These are phyloP conservation scores for Xylaria polymorpha DNA, from an alignment of 2,329 filamentous ascomycete species.

Conservation along the genomic window DNA sequence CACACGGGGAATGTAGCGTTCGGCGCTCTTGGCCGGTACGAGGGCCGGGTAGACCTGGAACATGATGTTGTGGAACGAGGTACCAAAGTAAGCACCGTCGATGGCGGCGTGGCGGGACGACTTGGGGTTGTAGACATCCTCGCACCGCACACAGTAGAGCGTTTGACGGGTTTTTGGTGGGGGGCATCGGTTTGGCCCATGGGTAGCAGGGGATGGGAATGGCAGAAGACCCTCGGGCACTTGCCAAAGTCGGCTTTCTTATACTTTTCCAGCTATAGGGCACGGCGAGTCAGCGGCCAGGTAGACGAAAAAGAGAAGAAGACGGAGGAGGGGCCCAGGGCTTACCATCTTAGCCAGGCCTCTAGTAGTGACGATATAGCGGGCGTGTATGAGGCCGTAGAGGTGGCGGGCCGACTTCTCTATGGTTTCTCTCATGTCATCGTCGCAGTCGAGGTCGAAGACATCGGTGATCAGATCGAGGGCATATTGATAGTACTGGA, in stretches of 20 bases:
- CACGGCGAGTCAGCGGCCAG: conserved; percentile 28
- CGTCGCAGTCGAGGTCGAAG: conserved; percentile 98
- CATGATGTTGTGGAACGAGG: conserved; percentile 98
- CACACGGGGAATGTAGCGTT: conserved; percentile 88
- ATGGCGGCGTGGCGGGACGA: conserved; percentile 92
- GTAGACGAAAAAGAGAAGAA: background rate
- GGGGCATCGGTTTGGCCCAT: conserved; percentile 94
- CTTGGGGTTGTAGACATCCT: conserved; percentile 99
- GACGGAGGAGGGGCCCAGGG: background rate
- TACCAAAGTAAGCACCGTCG: conserved; percentile 97
- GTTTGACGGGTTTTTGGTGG: conserved; percentile 90
- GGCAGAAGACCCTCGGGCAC: conserved; percentile 95
- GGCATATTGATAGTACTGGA: conserved; percentile 99
- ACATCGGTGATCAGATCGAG: conserved; percentile 97
- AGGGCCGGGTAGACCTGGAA: conserved; percentile 97
- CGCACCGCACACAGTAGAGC: conserved; percentile 95
- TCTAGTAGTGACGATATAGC: conserved; percentile 95
- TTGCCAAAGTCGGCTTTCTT: conserved; percentile 99
- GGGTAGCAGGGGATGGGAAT: conserved; percentile 90
- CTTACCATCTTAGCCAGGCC: conserved; percentile 95
- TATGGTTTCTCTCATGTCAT: conserved; percentile 97
- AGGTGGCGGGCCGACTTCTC: conserved; percentile 96
- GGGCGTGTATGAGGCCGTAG: conserved; percentile 94
- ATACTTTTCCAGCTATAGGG: conserved; percentile 91
- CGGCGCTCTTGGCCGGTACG: conserved; percentile 84